A percentile compares a stretch with the other conserved stretches of the same genome.
Conservation (phyloP, 2,329 filamentous ascomycete genomes). For the Emergomyces pasteurianus region DNA sequence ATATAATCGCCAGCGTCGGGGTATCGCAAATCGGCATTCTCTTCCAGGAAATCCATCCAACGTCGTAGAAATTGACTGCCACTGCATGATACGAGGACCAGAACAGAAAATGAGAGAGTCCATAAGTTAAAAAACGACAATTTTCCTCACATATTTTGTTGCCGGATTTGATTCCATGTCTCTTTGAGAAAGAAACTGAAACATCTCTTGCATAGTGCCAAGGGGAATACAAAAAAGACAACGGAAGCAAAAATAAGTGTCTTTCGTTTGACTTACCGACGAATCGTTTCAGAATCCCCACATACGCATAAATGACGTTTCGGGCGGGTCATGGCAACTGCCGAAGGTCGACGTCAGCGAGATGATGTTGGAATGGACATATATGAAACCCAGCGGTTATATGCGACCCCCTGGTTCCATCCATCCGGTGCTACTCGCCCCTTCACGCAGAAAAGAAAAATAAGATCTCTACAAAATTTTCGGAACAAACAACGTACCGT, state of each 20-base stretch:
- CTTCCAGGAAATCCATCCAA: constrained; percentile 88
- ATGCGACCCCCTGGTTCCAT: not conserved
- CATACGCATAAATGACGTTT: constrained; percentile 82
- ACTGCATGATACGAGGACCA: constrained; percentile 34
- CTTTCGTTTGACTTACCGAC: constrained; percentile 54
- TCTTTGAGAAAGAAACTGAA: not conserved
- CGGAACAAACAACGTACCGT: constrained; percentile 51
- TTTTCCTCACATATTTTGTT: not conserved
- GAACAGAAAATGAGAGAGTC: constrained; percentile 2
- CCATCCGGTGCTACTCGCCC: not conserved
- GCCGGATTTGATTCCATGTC: not conserved
- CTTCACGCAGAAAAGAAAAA: not conserved
- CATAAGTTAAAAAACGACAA: not conserved
- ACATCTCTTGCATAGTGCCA: not conserved
- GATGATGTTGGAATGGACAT: not conserved
- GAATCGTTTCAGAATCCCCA: constrained; percentile 87
- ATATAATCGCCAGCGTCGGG: constrained; percentile 46
- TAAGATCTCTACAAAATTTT: constrained; percentile 1
- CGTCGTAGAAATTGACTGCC: constrained; percentile 73
- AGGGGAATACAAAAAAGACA: not conserved
- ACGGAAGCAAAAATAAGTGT: not conserved
- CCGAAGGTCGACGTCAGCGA: constrained; percentile 1
- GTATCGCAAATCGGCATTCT: constrained; percentile 80
- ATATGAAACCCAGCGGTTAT: not conserved
- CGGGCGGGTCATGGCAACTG: constrained; percentile 93